phyloP scores from a whole-genome alignment of 305 asterid genomes.

The Solanum hybrid region DNA sequence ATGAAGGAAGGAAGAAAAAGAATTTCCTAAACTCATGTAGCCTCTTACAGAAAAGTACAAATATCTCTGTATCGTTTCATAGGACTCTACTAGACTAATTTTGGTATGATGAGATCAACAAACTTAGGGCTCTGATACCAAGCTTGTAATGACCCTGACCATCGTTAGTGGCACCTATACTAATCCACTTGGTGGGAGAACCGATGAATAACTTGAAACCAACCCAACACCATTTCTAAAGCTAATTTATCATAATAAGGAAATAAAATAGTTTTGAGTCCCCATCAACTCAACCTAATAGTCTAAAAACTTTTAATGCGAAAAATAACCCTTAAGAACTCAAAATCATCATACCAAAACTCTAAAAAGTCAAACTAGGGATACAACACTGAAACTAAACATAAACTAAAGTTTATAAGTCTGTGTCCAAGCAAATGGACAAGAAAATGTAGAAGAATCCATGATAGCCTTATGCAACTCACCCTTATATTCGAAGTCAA shows the following conservation, averaged over 20 bases:
- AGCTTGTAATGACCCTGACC: background rate
- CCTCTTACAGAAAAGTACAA: too few species aligned
- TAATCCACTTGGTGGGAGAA: background rate
- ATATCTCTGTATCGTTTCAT: too few species aligned
- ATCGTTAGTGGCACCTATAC: background rate
- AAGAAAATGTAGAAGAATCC: background rate
- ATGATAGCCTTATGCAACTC: background rate
- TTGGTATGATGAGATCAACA: background rate
- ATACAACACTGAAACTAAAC: background rate
- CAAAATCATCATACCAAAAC: background rate
- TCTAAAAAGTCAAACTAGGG: background rate
- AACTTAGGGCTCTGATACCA: background rate
- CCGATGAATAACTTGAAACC: background rate
- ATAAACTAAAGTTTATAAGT: background rate
- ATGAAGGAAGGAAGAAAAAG: too few species aligned
- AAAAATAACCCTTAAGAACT: too few species aligned
- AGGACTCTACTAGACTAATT: background rate
- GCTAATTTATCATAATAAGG: background rate
- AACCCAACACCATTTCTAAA: background rate
- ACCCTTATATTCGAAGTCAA: background rate
- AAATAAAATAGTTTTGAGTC: too few species aligned
- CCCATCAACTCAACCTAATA: too few species aligned
- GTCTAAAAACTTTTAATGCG: too few species aligned
- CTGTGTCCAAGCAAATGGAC: background rate
- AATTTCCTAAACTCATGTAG: too few species aligned